These are phyloP conservation scores for Boeremia exigua DNA, from an alignment of 2,329 filamentous ascomycete genomes.

Conservation along the genomic window DNA sequence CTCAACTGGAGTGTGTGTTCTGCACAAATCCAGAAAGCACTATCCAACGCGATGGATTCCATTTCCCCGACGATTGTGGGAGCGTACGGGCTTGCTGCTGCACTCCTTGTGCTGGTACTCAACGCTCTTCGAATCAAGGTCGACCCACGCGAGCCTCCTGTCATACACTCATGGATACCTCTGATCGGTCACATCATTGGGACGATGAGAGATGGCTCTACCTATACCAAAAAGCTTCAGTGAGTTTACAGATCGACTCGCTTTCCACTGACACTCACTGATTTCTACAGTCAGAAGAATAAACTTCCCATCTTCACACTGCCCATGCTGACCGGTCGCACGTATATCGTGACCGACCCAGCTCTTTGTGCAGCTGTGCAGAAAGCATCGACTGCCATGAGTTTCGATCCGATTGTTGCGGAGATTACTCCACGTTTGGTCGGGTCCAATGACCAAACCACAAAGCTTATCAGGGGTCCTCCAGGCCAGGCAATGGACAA, in stretches of 20 bases:
- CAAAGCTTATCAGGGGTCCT: slow-evolving; percentile 36
- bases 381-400: slow-evolving; percentile 49
- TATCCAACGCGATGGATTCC: neutral
- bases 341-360: slow-evolving; percentile 56
- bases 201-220: slow-evolving; percentile 43
- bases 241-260: slow-evolving; percentile 24
- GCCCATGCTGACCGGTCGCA: slow-evolving; percentile 52
- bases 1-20: neutral
- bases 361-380: slow-evolving; percentile 49
- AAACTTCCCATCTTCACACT: slow-evolving; percentile 51
- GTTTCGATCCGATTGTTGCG: slow-evolving; percentile 52
- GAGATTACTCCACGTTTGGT: slow-evolving; percentile 50
- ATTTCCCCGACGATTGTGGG: slow-evolving; percentile 7
- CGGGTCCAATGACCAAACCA: slow-evolving; percentile 38
- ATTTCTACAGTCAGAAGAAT: slow-evolving; percentile 19
- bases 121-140: slow-evolving; percentile 21
- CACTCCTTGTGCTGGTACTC: slow-evolving; percentile 8
- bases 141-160: slow-evolving; percentile 52
- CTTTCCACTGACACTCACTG: neutral
- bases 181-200: slow-evolving; percentile 56
- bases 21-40: too few species aligned
- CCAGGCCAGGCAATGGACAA: slow-evolving; percentile 36
- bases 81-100: slow-evolving; percentile 12
- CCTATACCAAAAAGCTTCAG: slow-evolving; percentile 50
- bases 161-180: slow-evolving; percentile 51